Percentiles rank a stretch among this genome's conserved stretches.
Evolutionary conservation across 345 rosid genomes (phyloP).

Genomic region (Linum usitatissimum): DNA sequence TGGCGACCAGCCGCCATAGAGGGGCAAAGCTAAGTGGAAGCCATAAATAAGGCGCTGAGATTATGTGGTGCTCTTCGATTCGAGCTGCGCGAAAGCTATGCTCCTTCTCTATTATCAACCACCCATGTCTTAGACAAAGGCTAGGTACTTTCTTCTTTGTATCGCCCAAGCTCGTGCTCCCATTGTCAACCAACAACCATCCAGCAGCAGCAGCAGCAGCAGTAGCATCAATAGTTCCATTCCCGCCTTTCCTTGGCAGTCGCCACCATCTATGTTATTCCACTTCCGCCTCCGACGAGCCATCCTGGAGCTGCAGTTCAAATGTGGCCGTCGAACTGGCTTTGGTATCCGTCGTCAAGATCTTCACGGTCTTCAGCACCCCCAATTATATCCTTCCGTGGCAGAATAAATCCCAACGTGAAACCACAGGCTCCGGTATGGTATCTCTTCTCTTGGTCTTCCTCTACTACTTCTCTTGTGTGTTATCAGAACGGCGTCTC

Average conservation of each 20-base stretch:
- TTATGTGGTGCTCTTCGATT: not conserved
- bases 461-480: not conserved
- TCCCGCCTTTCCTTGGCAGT: not conserved
- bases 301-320: not conserved
- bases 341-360: slow-evolving; percentile 60
- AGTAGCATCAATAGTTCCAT: not conserved
- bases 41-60: not conserved
- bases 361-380: slow-evolving; percentile 44
- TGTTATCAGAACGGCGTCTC: no score
- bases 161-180: not conserved
- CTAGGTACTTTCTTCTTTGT: not conserved
- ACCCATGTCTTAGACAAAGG: not conserved
- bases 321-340: slow-evolving; percentile 33
- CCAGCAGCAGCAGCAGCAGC: not conserved
- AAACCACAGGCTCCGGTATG: slow-evolving; percentile 63
- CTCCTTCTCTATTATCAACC: not conserved
- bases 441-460: not conserved
- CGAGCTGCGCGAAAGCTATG: slow-evolving; percentile 6
- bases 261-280: no score
- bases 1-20: no score
- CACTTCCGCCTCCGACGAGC: no score
- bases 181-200: not conserved
- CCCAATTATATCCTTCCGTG: slow-evolving; percentile 57
- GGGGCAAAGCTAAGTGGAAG: no score
- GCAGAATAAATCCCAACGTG: slow-evolving; percentile 72